Evolutionary conservation across 208 protist genomes (phyloP), one percentile per base, ranked within the genome.

Genomic region (Blastocrithidia nonstop): DNA sequence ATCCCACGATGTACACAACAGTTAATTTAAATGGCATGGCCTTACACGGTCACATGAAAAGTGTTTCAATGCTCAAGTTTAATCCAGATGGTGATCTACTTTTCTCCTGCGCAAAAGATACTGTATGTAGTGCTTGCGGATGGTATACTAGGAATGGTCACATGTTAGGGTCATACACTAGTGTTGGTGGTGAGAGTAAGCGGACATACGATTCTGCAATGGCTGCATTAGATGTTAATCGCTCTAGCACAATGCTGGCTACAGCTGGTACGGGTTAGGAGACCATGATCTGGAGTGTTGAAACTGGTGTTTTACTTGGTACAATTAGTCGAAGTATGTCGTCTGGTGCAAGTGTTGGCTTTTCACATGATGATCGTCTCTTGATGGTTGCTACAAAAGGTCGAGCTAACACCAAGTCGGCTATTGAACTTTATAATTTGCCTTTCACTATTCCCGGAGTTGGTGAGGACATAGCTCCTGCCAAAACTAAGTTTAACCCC

Each of bases 11-110:
- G 59, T 32, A 48, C 23, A 45, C 59, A 29, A 46, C 52, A 7
- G 48, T 66, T 36, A 56, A 66, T 36, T 48, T 66, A 23, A 51
- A 74, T 26, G 76, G 75, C 46, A 44, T 87, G 28, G 66, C 78
- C 31, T 71, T 95, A 9, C 78, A 90, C 49, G 88, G 80, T 42
- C 85, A 94, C 58, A 94, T 78, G 66, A 88, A 91, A 65, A 64
- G 69, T 37, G 81, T 95, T 23, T 83, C 79, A 27, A 79, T 86
- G 65, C 58, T 99, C 37, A 82, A 95, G 65, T 99, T 96, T 69
- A 99, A 97, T 73, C 57, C 71, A 50, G 96, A 99, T 24, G 96
- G 97, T 40, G 97, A 99, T 58, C 66, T 99, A 7, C 63, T 99
- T 19, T 98, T 99, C 61, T 93, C 92, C 16, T 74, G 81, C 20